Evolutionary conservation across 768 basidiomycete species (phyloP), one percentile per base, ranked within the genome.

Genomic region (Rubroboletus pulcherrimus): DNA sequence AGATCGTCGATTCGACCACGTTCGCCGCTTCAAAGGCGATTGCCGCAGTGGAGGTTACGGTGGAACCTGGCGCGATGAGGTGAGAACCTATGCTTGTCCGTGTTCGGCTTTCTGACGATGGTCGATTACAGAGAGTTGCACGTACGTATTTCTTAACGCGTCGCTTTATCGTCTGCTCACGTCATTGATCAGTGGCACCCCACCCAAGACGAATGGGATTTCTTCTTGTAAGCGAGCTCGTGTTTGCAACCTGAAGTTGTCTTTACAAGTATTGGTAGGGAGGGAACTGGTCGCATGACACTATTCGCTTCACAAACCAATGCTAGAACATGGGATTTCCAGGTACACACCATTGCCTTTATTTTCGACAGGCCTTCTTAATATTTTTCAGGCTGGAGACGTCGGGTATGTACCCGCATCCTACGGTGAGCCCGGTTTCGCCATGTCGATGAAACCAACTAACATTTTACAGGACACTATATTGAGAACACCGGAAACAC

Each of bases 161-260:
- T 41, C 14, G 21, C 43, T 21, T 14, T 26, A 5, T 14, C 9
- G 3, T 44, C 11, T 30, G 10, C 45, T 60, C n/a, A 55, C 5
- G 4, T 30, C 24, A 30, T 56, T 31, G 21, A 7, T 50, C 43
- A 85, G 85, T 87, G 86, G 86, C 86, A 87, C 59, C 86, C 86
- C 7, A 82, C 81, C 11, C 74, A 83, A 61, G 82, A 85, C 55
- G 85, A 86, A 69, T 86, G 85, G 85, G 75, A 71, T 47, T 82
- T 77, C 66, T 82, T 77, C 77, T 52, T 85, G 83, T 82, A 64
- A 53, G 74, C n/a, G 52, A 48, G 11, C 19, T 31, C 11, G 2
- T 5, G 35, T 33, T 33, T 30, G 11, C 12, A n/a, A 8, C 7
- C 8, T 39, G 5, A 39, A 24, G 9, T 14, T 38, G 5, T 46